Percentiles rank a stretch among this genome's conserved stretches.
Evolutionary conservation across 192 early-diverging fungal genomes (phyloP).

Genomic region (Umbelopsis ramanniana): DNA sequence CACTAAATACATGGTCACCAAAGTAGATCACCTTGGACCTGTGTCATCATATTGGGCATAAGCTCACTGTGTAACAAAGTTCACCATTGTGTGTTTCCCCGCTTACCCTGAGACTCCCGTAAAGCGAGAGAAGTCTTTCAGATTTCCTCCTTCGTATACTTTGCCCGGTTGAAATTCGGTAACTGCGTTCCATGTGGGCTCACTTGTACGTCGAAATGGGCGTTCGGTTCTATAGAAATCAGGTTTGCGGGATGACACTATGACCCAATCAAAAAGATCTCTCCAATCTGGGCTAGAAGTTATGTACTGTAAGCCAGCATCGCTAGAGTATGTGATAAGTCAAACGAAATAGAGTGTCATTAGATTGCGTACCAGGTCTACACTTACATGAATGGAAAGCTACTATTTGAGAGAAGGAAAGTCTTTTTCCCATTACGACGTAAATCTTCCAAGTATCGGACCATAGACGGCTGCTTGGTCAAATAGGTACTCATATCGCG

Average conservation of each 20-base stretch:
- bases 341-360: not conserved
- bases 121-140: constrained; percentile 54
- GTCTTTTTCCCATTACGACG: constrained; percentile 52
- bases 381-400: constrained; percentile 51
- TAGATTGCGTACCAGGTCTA: not conserved
- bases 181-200: constrained; percentile 57
- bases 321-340: not conserved
- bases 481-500: constrained; percentile 52
- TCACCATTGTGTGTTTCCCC: not conserved
- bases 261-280: constrained; percentile 65
- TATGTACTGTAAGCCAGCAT: constrained; percentile 53
- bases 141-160: constrained; percentile 66
- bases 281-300: constrained; percentile 54
- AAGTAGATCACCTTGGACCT: constrained; percentile 64
- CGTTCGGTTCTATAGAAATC: constrained; percentile 60
- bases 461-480: constrained; percentile 49
- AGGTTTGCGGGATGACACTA: constrained; percentile 62
- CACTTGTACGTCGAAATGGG: constrained; percentile 57
- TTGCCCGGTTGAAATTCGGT: constrained; percentile 57
- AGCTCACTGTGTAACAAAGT: not conserved
- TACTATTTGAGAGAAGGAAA: constrained; percentile 66
- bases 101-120: constrained; percentile 55
- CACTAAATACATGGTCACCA: constrained; percentile 69
- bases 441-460: constrained; percentile 53
- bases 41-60: not conserved